Conservation (phyloP, 139 green algal species). For the Chlorella vulgaris region DNA sequence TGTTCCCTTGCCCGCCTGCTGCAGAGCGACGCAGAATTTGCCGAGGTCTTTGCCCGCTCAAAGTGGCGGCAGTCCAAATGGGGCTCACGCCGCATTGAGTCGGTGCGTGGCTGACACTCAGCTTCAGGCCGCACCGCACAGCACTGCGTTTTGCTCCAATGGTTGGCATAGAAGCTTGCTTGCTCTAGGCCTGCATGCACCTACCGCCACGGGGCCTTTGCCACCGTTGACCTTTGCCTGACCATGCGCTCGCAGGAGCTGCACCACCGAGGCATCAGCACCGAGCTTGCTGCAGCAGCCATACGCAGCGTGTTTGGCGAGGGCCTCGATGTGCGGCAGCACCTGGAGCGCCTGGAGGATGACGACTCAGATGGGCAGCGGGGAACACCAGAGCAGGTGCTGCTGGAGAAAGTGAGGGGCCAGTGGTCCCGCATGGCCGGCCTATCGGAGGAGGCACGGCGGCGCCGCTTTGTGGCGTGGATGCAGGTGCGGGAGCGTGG, state of each 20-base stretch:
- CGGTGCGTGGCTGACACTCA: constrained; percentile 1
- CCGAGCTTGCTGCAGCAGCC: constrained; percentile 17
- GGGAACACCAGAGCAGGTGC: constrained; percentile 5
- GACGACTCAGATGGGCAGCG: background rate
- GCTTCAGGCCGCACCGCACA: too few relatives aligned
- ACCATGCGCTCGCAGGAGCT: constrained; percentile 41
- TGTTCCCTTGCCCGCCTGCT: too few relatives aligned
- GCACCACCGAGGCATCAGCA: constrained; percentile 32
- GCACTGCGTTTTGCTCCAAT: too few relatives aligned
- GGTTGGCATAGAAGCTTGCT: background rate
- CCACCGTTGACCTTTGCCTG: background rate
- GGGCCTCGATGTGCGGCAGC: constrained; percentile 24
- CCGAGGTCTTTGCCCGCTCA: constrained; percentile 52
- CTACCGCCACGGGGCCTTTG: background rate
- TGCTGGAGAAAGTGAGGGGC: constrained; percentile 42
- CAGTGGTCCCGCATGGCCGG: constrained; percentile 29
- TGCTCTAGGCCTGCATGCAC: background rate
- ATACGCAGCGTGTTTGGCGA: constrained; percentile 51
- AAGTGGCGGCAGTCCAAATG: constrained; percentile 64
- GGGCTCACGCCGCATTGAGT: constrained; percentile 48
- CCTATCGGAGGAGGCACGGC: constrained; percentile 36
- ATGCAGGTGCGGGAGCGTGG: constrained; percentile 38
- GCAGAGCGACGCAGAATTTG: constrained; percentile 59
- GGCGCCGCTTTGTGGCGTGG: constrained; percentile 49
- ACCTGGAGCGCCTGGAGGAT: constrained; percentile 32